Evolutionary conservation across 1,139 yeast species (phyloP).

Genomic region (Blastobotrys serpentis): DNA sequence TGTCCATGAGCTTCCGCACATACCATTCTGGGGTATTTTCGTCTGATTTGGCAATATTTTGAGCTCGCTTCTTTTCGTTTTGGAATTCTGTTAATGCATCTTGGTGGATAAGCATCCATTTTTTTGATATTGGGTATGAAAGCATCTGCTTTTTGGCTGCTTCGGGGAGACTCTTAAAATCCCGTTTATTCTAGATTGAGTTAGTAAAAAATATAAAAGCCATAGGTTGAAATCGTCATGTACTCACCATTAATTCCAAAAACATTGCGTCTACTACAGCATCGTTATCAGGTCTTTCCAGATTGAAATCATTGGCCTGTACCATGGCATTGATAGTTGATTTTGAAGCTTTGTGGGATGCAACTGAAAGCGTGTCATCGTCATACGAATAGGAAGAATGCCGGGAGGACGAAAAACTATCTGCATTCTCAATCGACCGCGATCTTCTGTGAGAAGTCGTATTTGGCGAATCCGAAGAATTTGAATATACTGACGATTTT

Average conservation of each 20-base stretch:
- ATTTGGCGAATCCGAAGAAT: conserved; percentile 6
- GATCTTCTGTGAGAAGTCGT: conserved; percentile 14
- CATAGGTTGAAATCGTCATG: no score
- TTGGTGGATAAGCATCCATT: conserved; percentile 90
- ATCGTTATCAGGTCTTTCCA: conserved; percentile 37
- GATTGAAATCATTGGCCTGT: conserved; percentile 27
- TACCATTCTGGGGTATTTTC: conserved; percentile 70
- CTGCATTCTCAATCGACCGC: conserved; percentile 18
- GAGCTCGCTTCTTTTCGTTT: conserved; percentile 48
- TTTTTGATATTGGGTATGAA: conserved; percentile 71
- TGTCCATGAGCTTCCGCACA: conserved; percentile 70
- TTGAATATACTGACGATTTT: neutral
- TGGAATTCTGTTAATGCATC: conserved; percentile 77
- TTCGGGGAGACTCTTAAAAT: conserved; percentile 74
- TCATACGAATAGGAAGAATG: conserved; percentile 20
- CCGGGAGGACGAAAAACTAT: conserved; percentile 13
- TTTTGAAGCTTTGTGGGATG: conserved; percentile 22
- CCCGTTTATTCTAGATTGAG: conserved; percentile 65
- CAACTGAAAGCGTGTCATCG: conserved; percentile 23
- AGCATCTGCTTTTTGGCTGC: conserved; percentile 78
- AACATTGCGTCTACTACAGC: conserved; percentile 39
- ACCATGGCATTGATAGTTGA: conserved; percentile 22
- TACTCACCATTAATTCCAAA: conserved; percentile 36
- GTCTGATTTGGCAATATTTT: conserved; percentile 37
- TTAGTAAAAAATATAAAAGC: conserved; percentile 3